Evolutionary conservation across 1,284 basidiomycete genomes (phyloP).

Genomic region (Pascua guehoae): DNA sequence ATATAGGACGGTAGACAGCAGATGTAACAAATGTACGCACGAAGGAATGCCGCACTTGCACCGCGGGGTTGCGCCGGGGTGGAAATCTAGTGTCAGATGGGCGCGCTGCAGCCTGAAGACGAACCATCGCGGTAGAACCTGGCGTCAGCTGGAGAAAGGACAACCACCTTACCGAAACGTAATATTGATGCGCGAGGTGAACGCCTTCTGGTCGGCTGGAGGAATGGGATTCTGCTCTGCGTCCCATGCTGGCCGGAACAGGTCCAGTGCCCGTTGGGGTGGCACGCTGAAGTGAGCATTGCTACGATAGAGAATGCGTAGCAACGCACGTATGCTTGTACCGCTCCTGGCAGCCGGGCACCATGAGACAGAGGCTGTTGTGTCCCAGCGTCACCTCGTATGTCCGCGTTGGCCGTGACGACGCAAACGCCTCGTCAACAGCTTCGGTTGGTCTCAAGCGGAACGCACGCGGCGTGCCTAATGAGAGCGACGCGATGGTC

Average conservation of each 20-base stretch:
- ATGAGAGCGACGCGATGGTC: conserved; percentile 86
- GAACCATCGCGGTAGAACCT: conserved; percentile 40
- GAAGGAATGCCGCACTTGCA: conserved; percentile 79
- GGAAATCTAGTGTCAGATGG: conserved; percentile 65
- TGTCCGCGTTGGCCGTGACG: conserved; percentile 61
- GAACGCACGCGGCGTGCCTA: conserved; percentile 75
- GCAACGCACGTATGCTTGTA: conserved; percentile 61
- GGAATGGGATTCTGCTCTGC: conserved; percentile 23
- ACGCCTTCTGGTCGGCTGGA: conserved; percentile 44
- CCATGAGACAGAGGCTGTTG: conserved; percentile 90
- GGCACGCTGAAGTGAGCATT: conserved; percentile 55
- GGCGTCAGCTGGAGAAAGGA: not conserved
- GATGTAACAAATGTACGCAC: conserved; percentile 21
- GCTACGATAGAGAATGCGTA: too few relatives aligned
- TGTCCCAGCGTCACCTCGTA: conserved; percentile 79
- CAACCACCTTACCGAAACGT: conserved; percentile 60
- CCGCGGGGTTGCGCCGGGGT: conserved; percentile 55
- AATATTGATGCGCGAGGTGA: conserved; percentile 77
- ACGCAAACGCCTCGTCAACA: conserved; percentile 51
- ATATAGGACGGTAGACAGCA: not conserved
- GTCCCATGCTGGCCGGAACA: conserved; percentile 62
- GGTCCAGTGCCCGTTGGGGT: conserved; percentile 68
- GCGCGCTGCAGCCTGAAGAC: not conserved
- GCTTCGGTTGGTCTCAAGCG: conserved; percentile 57
- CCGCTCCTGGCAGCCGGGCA: conserved; percentile 80